phyloP scores from a whole-genome alignment of 2,329 filamentous ascomycete genomes.

The Penicillium vulpinum region DNA sequence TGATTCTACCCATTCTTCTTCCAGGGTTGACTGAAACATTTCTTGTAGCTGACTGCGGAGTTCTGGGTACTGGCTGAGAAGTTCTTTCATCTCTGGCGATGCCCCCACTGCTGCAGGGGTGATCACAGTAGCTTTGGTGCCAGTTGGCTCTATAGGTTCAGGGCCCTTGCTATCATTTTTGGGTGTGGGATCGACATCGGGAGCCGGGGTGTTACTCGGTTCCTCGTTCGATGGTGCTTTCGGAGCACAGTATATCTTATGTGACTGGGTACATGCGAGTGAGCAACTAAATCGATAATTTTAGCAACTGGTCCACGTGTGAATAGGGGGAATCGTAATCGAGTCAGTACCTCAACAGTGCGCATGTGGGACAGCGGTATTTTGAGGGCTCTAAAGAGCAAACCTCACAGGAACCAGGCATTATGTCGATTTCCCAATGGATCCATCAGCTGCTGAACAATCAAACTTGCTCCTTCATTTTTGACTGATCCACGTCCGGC shows the following conservation, averaged over 20 bases:
- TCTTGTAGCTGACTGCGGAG: constrained; percentile 43
- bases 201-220: constrained; percentile 10
- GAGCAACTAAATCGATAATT: constrained; percentile 41
- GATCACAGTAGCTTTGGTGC: neutral
- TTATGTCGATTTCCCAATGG: constrained; percentile 21
- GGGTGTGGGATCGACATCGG: constrained; percentile 8
- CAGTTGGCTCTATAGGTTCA: constrained; percentile 4
- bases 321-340: neutral
- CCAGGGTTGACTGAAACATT: constrained; percentile 44
- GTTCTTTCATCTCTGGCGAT: constrained; percentile 37
- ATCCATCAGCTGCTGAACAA: constrained; percentile 11
- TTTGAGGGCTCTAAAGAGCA: constrained; percentile 40
- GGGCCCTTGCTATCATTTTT: constrained; percentile 9
- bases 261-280: constrained; percentile 46
- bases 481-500: constrained; percentile 6
- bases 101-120: constrained; percentile 22
- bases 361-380: constrained; percentile 43
- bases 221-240: constrained; percentile 23
- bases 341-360: constrained; percentile 36
- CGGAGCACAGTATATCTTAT: constrained; percentile 47
- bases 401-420: constrained; percentile 39
- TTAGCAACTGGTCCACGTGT: constrained; percentile 1
- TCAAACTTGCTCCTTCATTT: constrained; percentile 19
- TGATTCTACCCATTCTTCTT: constrained; percentile 43
- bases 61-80: constrained; percentile 41